Percentiles rank a stretch among this genome's conserved stretches.
Conservation (phyloP, 1,284 basidiomycete species). For the Leccinum variabile region DNA sequence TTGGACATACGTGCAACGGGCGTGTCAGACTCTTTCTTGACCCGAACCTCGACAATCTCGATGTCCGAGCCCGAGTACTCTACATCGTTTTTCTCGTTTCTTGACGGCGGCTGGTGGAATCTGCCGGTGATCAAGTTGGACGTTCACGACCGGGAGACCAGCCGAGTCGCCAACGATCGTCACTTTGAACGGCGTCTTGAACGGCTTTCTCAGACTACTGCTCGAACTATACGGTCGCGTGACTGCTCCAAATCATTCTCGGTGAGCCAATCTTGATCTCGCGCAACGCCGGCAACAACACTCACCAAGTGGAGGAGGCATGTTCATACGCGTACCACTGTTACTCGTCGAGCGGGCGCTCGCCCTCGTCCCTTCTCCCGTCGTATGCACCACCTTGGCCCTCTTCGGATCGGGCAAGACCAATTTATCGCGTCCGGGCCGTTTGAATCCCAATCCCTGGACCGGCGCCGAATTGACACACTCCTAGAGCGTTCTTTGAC, state of each 20-base stretch:
- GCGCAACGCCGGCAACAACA: background rate
- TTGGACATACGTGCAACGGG: conserved; percentile 13
- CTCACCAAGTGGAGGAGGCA: conserved; percentile 40
- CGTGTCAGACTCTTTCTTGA: background rate
- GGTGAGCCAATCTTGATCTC: background rate
- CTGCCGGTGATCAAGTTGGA: background rate
- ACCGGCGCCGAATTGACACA: conserved; percentile 20
- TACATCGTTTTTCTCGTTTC: background rate
- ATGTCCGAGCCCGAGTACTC: conserved; percentile 8
- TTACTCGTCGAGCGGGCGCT: background rate
- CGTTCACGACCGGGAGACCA: background rate
- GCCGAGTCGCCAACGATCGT: conserved; percentile 13
- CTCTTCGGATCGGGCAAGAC: conserved; percentile 38
- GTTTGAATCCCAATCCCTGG: conserved; percentile 25
- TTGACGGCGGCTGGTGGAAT: background rate
- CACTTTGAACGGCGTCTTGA: conserved; percentile 43
- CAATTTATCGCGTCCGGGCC: conserved; percentile 15
- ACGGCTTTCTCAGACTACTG: conserved; percentile 47
- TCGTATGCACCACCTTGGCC: conserved; percentile 35
- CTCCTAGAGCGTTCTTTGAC: conserved; percentile 27
- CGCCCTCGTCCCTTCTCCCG: background rate
- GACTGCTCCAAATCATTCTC: conserved; percentile 30
- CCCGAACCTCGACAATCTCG: conserved; percentile 18
- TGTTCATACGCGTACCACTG: background rate
- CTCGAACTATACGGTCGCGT: conserved; percentile 45